These are phyloP conservation scores for Yamadazyma blattariae DNA, from an alignment of 1,139 yeast species.

Conservation along the genomic window DNA sequence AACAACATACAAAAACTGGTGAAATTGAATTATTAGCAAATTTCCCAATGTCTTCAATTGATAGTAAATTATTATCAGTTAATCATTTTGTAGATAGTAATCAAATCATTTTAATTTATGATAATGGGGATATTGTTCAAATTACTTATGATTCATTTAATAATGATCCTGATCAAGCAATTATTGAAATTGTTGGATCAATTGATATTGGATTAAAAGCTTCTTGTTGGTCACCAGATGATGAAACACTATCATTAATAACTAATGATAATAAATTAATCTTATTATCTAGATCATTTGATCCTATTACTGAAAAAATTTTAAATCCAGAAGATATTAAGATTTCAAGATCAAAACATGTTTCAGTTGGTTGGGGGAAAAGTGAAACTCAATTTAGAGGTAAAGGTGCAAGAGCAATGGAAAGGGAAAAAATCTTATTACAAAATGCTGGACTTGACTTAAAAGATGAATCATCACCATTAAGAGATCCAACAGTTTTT, in stretches of 20 bases:
- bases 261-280: slow-evolving; percentile 62
- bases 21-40: slow-evolving; percentile 51
- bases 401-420: slow-evolving; percentile 81
- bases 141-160: slow-evolving; percentile 55
- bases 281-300: slow-evolving; percentile 72
- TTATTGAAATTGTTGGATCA: slow-evolving; percentile 77
- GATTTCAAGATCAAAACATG: slow-evolving; percentile 69
- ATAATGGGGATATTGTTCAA: slow-evolving; percentile 66
- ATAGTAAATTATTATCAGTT: slow-evolving; percentile 42
- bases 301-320: slow-evolving; percentile 67
- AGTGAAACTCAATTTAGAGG: slow-evolving; percentile 97
- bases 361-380: slow-evolving; percentile 98
- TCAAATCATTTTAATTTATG: slow-evolving; percentile 60
- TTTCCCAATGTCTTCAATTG: slow-evolving; percentile 37
- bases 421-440: slow-evolving; percentile 58
- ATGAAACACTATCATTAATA: slow-evolving; percentile 75
- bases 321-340: slow-evolving; percentile 62
- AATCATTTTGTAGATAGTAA: slow-evolving; percentile 63
- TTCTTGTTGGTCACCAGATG: slow-evolving; percentile 90
- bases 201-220: slow-evolving; percentile 74
- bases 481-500: slow-evolving; percentile 91
- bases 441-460: slow-evolving; percentile 66
- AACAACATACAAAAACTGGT: slow-evolving; percentile 59
- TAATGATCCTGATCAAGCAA: slow-evolving; percentile 51
- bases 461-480: slow-evolving; percentile 53